phyloP scores from a whole-genome alignment of 2,329 filamentous ascomycete species.

The Westerdykella sp. region DNA sequence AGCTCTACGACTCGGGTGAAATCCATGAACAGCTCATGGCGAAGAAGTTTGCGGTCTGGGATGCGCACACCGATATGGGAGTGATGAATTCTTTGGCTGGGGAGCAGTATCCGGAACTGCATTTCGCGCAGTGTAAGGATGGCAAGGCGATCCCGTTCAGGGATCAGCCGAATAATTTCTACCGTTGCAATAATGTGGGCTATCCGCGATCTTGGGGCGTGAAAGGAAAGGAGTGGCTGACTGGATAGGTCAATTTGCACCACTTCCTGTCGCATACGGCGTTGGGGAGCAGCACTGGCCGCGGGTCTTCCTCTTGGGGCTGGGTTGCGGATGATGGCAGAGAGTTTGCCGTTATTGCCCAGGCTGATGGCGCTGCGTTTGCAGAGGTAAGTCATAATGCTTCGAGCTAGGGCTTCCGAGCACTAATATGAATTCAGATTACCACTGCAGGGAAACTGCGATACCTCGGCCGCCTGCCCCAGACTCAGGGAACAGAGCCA shows the following conservation, averaged over 20 bases:
- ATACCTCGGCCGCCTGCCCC: conserved; percentile 49
- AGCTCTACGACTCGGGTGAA: conserved; percentile 31
- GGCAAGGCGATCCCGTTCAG: conserved; percentile 22
- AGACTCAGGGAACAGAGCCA: conserved; percentile 34
- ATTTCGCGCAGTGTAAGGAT: conserved; percentile 18
- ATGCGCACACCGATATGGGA: conserved; percentile 4
- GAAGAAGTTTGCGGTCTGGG: conserved; percentile 22
- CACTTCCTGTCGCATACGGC: conserved; percentile 51
- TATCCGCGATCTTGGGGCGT: conserved; percentile 6
- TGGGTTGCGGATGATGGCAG: conserved; percentile 48
- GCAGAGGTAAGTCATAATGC: conserved; percentile 41
- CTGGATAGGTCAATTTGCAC: conserved; percentile 46
- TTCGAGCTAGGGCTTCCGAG: neutral
- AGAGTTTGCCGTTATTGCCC: conserved; percentile 50
- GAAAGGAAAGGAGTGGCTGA: too few relatives aligned
- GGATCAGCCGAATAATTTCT: conserved; percentile 21
- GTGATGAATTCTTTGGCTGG: conserved; percentile 11
- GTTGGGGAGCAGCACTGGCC: conserved; percentile 42
- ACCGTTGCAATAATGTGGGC: conserved; percentile 24
- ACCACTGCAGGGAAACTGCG: conserved; percentile 44
- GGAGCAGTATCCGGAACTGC: conserved; percentile 16
- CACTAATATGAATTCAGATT: conserved; percentile 19
- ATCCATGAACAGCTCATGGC: conserved; percentile 32
- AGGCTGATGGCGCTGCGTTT: conserved; percentile 50
- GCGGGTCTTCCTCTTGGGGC: conserved; percentile 46